Base-by-base conservation (phyloP, 352 stramenopile genomes). In the Pythium biforme region DNA sequence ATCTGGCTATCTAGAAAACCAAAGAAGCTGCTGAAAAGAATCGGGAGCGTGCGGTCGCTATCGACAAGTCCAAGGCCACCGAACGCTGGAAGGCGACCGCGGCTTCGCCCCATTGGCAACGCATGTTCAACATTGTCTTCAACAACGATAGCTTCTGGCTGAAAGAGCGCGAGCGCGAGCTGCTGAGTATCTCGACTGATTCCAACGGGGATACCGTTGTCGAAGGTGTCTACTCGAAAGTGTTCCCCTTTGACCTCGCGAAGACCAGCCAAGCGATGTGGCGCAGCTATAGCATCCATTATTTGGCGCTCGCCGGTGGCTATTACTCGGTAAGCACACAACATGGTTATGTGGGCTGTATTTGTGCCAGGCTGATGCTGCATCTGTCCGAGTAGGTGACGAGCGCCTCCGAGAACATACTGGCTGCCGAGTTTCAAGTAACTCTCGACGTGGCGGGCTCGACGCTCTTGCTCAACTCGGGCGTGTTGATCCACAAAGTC, bases 111-210 rank as follows among this genome's bases (percentile, higher is more conserved):
- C 37, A 27, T 4, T 46, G 50, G 50, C 50, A 23, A 20, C 50
- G 22, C n/a, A 56, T 56, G 2, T 40, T 46, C 11, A 17, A 56
- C 5, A 19, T 27, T 10, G n/a, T 56, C 33, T 56, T 56, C 50
- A 19, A 46, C n/a, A 56, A 56, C 31, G 37, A 56, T 14, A 33
- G 22, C n/a, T 56, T 56, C 15, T 56, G 50, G 50, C 33, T 47
- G 50, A 33, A 46, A 46, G 50, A 56, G 5, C 31, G 29, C n/a
- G 50, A 56, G 3, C 50, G 31, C n/a, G 50, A 56, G 8, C n/a
- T 46, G 6, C 26, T 56, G 4, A 27, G 22, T 19, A 20, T 56
- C 50, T 45, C 50, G 17, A 12, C 10, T 19, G 31, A 46, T 26
- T 11, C 50, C 1, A 26, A 23, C 8, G 31, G 50, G 1, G 6